Evolutionary conservation across 495 filamentous ascomycete species (phyloP), one percentile per base, ranked within the genome.

Genomic region (Lasiosphaeria miniovina): DNA sequence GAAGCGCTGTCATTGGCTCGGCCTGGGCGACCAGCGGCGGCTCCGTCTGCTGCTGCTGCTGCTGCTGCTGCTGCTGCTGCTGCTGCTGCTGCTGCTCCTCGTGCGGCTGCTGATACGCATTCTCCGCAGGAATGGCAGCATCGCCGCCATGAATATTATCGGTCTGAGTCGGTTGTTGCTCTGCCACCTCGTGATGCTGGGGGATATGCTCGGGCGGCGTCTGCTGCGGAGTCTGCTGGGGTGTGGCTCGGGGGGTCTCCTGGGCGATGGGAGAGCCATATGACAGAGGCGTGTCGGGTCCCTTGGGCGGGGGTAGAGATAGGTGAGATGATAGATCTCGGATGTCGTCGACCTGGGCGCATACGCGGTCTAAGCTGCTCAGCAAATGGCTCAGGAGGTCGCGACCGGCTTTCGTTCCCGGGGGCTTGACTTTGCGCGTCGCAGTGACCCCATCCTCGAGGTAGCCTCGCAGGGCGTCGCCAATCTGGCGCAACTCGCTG

Each of bases 341-440:
- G 49, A 64, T 36, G 24, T 55, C 60, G 32, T 11, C 50, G 10
- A 67, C 40, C 12, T 56, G 40, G 43, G 54, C 45, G 36, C 58
- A 60, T 36, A 68, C 61, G 49, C 62, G 51, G n/a, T 65, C 65
- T 54, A 72, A 58, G 24, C 66, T 60, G 33, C 54, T 62, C 14
- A 72, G 36, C 11, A 70, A 17, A 11, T 67, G 57, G 15, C 61
- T 55, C 34, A 72, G 45, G 45, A 68, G 54, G 6, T 70, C 65
- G 35, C 65, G 57, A 14, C 53, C 66, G 15, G 61, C 65, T 54
- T 69, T 68, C 6, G 68, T 63, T 32, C 35, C 60, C 1, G 68
- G 68, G 53, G 63, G 61, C 55, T 70, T 68, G 41, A 72, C 65
- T 41, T 67, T 65, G 55, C 68, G 65, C 6, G 55, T 34, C 6